Base-by-base conservation (phyloP, 441 rosid genomes). In the Hura crepitans region DNA sequence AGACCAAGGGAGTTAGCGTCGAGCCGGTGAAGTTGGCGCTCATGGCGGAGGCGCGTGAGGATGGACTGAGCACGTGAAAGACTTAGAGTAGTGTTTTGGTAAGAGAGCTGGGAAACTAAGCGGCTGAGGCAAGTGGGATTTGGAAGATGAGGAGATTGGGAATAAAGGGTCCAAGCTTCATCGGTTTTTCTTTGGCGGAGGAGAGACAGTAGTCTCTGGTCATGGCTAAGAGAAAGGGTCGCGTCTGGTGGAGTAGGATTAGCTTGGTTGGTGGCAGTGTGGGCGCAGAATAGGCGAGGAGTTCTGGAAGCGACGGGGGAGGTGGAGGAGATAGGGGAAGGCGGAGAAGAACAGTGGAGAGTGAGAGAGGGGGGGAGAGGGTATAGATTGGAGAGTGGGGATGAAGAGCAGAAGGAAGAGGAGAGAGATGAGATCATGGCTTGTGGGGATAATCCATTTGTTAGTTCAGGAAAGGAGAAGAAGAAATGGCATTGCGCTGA, bases 1-100 rank as follows among this genome's bases (percentile, higher is more conserved):
- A 94, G 91, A 69, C 97, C 98, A 37, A 94, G 96, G 70, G 98
- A 87, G 71, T 91, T 91, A 55, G 93, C 90, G 51, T 94, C 97
- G 1, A 94, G 87, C 55, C 96, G 97, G 80, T 88, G 96, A 64
- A 94, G 97, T 75, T 85, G 93, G 66, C 85, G 86, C 6, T 86
- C 92, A 72, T 85, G 70, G 74, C 95, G 96, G 84, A 94, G 97
- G 86, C 97, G 96, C 75, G 96, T 80, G 85, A 94, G 83, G 59
- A 94, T 78, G 42, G 98, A 87, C 71, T 87, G 95, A 1, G 98
- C 98, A 54, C 98, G 92, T 3, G 82, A 46, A 74, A 91, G 90
- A 59, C 86, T 74, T 1, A 78, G 78, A 3, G 81, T 79, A 28
- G 86, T 85, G 49, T 83, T 81, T 50, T 78, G 91, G 69, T 88